Conservation (phyloP, 1,284 basidiomycete genomes). For the Cryptococcus jaspeensis region DNA sequence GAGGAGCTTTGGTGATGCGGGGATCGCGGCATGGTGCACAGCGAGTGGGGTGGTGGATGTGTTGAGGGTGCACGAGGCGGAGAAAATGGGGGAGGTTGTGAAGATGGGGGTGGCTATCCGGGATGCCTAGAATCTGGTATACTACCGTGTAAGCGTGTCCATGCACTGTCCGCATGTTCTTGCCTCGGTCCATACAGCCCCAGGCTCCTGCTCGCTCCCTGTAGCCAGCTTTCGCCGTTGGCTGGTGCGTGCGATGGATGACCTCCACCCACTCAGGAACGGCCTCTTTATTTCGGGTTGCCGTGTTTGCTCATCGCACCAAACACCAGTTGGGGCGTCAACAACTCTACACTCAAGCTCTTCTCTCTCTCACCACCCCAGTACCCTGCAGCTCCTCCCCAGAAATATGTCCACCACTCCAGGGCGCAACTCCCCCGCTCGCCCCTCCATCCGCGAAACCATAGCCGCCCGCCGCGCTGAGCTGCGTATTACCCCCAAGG, state of each 20-base stretch:
- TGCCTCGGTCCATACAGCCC: no score
- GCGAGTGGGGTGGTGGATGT: constrained; percentile 67
- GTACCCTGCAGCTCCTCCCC: not conserved
- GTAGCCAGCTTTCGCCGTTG: not conserved
- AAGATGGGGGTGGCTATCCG: constrained; percentile 57
- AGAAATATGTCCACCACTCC: not conserved
- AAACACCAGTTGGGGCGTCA: not conserved
- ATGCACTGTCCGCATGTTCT: no score
- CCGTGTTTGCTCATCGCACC: not conserved
- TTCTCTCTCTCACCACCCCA: not conserved
- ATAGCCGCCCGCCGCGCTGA: constrained; percentile 42
- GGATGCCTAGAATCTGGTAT: constrained; percentile 12
- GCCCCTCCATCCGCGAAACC: constrained; percentile 36
- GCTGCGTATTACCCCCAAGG: constrained; percentile 20
- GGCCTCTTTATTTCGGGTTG: not conserved
- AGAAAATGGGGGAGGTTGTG: constrained; percentile 64
- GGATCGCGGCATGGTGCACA: constrained; percentile 72
- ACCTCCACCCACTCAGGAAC: not conserved
- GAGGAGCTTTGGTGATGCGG: constrained; percentile 76
- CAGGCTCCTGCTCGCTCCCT: not conserved
- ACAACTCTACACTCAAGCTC: not conserved
- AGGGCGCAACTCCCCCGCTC: constrained; percentile 8
- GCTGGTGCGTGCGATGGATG: not conserved
- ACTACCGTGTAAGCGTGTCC: not conserved
- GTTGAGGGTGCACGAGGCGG: constrained; percentile 81